Percentiles rank a stretch among this genome's conserved stretches.
Evolutionary conservation across 2,329 filamentous ascomycete species (phyloP).

Genomic region (Calonectria pteridis): DNA sequence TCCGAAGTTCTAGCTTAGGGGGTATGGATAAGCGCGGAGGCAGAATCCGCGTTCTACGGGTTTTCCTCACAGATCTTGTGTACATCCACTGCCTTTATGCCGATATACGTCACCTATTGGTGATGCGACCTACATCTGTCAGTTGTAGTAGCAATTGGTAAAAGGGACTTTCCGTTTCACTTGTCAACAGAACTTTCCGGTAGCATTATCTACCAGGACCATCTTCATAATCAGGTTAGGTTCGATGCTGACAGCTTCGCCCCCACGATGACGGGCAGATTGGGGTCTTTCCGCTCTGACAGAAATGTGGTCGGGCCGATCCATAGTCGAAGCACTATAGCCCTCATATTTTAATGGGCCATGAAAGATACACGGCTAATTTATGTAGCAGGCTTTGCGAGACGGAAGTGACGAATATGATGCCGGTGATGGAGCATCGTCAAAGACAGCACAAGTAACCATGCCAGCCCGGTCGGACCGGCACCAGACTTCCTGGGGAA

Average conservation of each 20-base stretch:
- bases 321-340: not conserved
- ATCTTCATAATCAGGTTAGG: not conserved
- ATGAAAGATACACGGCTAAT: not conserved
- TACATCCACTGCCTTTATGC: not conserved
- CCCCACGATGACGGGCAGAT: not conserved
- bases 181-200: not conserved
- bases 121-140: not conserved
- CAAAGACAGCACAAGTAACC: not conserved
- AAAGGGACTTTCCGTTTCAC: not conserved
- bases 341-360: too few relatives aligned
- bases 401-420: not conserved
- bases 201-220: not conserved
- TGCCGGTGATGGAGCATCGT: not conserved
- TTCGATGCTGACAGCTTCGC: not conserved
- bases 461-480: not conserved
- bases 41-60: not conserved
- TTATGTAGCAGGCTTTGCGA: not conserved
- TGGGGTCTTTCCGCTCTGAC: not conserved
- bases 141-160: not conserved
- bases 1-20: not conserved
- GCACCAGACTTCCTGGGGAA: slow-evolving; percentile 16
- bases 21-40: not conserved
- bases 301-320: not conserved
- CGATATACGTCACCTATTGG: not conserved
- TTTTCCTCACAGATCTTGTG: not conserved